These are phyloP conservation scores for Hyphodiscus hymeniophilus DNA, from an alignment of 495 filamentous ascomycete genomes.

Conservation along the genomic window DNA sequence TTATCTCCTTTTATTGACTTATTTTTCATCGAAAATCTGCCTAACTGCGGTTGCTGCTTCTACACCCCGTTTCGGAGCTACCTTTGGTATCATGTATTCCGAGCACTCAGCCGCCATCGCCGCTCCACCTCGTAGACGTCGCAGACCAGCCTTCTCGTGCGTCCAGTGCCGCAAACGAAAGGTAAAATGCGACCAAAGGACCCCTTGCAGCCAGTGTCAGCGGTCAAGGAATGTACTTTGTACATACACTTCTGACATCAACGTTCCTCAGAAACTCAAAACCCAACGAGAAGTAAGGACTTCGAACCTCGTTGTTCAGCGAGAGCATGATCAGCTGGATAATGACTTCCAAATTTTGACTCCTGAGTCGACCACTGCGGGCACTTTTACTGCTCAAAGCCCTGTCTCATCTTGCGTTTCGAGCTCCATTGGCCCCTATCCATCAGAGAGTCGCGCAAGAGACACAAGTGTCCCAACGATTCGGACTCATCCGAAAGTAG, in stretches of 20 bases:
- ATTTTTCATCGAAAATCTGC: too few species aligned
- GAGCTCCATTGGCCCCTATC: too few species aligned
- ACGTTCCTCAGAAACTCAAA: too few species aligned
- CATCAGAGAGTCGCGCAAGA: too few species aligned
- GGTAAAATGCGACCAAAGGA: conserved; percentile 34
- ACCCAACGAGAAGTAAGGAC: too few species aligned
- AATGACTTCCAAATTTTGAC: conserved; percentile 2
- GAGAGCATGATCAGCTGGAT: not conserved
- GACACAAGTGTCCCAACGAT: too few species aligned
- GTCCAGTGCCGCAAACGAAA: conserved; percentile 36
- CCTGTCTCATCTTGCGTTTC: too few species aligned
- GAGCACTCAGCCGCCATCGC: not conserved
- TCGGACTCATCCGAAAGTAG: too few species aligned
- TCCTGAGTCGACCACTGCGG: too few species aligned
- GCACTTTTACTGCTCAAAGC: too few species aligned
- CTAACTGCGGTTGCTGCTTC: too few species aligned
- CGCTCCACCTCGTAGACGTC: conserved; percentile 24
- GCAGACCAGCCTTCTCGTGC: conserved; percentile 36
- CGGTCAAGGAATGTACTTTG: conserved; percentile 14
- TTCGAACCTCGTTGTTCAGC: not conserved
- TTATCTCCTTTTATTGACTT: too few species aligned
- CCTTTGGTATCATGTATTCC: not conserved
- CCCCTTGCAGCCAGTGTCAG: conserved; percentile 31
- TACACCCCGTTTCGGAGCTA: not conserved
- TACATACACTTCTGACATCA: conserved; percentile 6